Evolutionary conservation across 495 filamentous ascomycete species (phyloP).

Genomic region (Penicillium riverlandense): DNA sequence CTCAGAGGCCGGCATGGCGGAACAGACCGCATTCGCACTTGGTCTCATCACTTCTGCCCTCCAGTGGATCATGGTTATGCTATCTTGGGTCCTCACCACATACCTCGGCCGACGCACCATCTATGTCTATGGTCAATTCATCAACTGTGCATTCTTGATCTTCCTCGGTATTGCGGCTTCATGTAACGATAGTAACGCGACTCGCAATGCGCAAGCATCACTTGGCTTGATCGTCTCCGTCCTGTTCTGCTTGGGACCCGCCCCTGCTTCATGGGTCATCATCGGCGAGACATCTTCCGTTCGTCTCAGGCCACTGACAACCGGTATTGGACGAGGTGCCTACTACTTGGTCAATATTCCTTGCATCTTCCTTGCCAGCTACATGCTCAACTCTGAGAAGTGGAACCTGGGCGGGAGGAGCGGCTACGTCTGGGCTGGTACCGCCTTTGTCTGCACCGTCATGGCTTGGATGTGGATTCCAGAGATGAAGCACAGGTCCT

Average conservation of each 20-base stretch:
- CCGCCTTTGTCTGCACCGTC: conserved; percentile 44
- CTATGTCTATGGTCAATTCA: conserved; percentile 35
- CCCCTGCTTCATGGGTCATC: conserved; percentile 49
- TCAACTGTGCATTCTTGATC: conserved; percentile 28
- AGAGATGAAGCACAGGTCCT: conserved; percentile 45
- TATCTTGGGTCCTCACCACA: conserved; percentile 44
- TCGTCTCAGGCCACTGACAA: conserved; percentile 50
- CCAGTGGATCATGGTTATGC: conserved; percentile 44
- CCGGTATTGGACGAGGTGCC: conserved; percentile 44
- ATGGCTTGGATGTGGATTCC: conserved; percentile 53
- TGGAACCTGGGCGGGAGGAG: conserved; percentile 44
- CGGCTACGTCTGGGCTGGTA: conserved; percentile 44
- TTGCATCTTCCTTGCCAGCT: conserved; percentile 44
- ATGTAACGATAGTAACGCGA: conserved; percentile 2
- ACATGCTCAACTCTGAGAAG: conserved; percentile 41
- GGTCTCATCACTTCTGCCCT: conserved; percentile 44
- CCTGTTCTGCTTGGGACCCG: conserved; percentile 44
- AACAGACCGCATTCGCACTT: conserved; percentile 32
- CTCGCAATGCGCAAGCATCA: conserved; percentile 41
- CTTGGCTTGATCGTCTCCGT: conserved; percentile 51
- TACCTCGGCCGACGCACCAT: conserved; percentile 40
- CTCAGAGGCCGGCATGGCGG: conserved; percentile 25
- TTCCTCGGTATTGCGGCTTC: conserved; percentile 43
- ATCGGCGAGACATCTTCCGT: conserved; percentile 53
- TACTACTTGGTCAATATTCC: conserved; percentile 49